A percentile compares a stretch with the other conserved stretches of the same genome.
These are phyloP conservation scores for Firmiana major DNA, from an alignment of 345 rosid genomes.

Conservation along the genomic window DNA sequence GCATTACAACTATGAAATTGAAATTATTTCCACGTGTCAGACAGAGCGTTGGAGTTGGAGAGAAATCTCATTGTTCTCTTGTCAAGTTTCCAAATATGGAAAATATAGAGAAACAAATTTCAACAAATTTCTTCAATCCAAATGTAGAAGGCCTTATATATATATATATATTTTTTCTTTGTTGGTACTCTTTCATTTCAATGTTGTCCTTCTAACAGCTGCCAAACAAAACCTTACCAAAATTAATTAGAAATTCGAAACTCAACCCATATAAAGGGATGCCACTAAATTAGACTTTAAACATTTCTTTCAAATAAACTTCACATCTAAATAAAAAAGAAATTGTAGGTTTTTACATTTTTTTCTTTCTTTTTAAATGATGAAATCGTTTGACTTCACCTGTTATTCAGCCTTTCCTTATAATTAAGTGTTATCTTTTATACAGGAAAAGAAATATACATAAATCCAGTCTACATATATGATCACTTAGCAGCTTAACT, in stretches of 20 bases:
- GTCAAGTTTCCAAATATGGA: constrained; percentile 21
- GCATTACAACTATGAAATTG: background rate
- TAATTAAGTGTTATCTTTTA: too few relatives aligned
- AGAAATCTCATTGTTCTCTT: background rate
- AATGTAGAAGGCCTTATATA: background rate
- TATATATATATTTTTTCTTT: too few relatives aligned
- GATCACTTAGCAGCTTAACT: too few relatives aligned
- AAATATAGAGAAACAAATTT: background rate
- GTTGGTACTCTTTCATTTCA: background rate
- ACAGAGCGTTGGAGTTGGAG: constrained; percentile 20
- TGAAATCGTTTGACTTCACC: too few relatives aligned
- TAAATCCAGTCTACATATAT: too few relatives aligned
- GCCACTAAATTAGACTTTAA: too few relatives aligned
- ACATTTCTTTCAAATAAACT: too few relatives aligned
- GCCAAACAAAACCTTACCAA: too few relatives aligned
- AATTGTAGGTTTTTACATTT: background rate
- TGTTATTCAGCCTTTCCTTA: too few relatives aligned
- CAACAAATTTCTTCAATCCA: background rate
- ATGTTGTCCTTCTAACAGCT: background rate
- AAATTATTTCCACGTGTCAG: constrained; percentile 24
- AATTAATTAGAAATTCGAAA: background rate
- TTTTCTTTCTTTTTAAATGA: background rate
- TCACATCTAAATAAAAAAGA: background rate
- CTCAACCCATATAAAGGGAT: background rate
- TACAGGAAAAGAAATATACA: too few relatives aligned